Percentiles rank a stretch among this genome's conserved stretches.
phyloP scores from a whole-genome alignment of 208 protist genomes.

The Crithidia mellificae region DNA sequence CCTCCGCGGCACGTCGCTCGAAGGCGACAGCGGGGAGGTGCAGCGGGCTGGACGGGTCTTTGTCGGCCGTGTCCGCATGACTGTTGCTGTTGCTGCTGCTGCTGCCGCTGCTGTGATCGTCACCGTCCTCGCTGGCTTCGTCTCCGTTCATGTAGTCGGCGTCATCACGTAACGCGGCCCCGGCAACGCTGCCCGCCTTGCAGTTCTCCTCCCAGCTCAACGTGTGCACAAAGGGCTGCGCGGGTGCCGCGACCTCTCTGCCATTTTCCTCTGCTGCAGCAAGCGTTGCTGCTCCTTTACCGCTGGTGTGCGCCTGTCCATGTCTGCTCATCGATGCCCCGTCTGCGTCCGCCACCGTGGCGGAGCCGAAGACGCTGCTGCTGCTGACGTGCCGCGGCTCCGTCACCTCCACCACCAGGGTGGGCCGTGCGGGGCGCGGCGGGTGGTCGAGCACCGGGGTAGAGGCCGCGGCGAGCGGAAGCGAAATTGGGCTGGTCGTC shows the following conservation, averaged over 20 bases:
- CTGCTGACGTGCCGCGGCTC: background rate
- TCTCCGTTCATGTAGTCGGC: background rate
- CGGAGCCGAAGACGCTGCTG: background rate
- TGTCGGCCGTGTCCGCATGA: too few species aligned
- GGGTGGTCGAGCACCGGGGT: too few species aligned
- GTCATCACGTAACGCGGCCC: background rate
- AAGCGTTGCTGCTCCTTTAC: background rate
- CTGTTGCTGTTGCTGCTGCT: too few species aligned
- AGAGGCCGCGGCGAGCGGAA: background rate
- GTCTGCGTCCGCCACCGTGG: background rate
- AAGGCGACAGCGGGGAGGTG: conserved; percentile 33
- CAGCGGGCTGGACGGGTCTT: conserved; percentile 21
- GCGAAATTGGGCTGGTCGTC: background rate
- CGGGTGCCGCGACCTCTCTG: too few species aligned
- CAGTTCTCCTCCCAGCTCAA: background rate
- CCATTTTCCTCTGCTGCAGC: too few species aligned
- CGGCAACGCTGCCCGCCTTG: background rate
- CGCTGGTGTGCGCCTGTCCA: background rate
- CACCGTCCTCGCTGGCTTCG: background rate
- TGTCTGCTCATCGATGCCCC: background rate
- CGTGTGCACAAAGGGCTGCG: background rate
- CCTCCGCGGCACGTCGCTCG: conserved; percentile 13
- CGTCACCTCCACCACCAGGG: background rate
- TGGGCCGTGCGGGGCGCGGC: too few species aligned
- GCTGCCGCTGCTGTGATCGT: background rate